phyloP scores from a whole-genome alignment of 208 protist genomes.

The Zelonia costaricensis region DNA sequence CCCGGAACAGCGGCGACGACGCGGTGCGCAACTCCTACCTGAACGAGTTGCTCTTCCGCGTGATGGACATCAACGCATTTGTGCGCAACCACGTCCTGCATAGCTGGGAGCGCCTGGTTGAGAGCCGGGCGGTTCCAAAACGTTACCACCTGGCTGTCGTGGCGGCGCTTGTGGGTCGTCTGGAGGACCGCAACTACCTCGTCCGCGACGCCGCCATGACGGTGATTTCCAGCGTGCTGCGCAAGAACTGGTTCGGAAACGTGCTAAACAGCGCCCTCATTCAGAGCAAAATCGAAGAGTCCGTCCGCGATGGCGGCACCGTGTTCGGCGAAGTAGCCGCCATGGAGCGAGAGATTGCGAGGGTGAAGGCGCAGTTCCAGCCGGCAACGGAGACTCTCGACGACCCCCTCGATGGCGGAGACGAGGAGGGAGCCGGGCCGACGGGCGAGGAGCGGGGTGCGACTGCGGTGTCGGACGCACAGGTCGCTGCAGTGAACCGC shows the following conservation, averaged over 20 bases:
- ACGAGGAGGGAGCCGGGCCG: slow-evolving; percentile 13
- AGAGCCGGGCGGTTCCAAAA: slow-evolving; percentile 73
- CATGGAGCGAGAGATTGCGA: slow-evolving; percentile 34
- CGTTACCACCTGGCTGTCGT: slow-evolving; percentile 72
- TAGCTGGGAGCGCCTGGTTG: slow-evolving; percentile 75
- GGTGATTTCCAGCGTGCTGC: slow-evolving; percentile 57
- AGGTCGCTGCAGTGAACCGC: slow-evolving; percentile 54
- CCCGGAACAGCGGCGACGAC: slow-evolving; percentile 39
- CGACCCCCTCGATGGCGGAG: slow-evolving; percentile 21
- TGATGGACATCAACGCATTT: slow-evolving; percentile 90
- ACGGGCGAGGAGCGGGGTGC: neutral
- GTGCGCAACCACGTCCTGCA: slow-evolving; percentile 85
- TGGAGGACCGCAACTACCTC: slow-evolving; percentile 87
- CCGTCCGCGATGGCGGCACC: slow-evolving; percentile 18
- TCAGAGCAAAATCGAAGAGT: slow-evolving; percentile 53
- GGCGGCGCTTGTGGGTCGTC: slow-evolving; percentile 63
- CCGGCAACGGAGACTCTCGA: slow-evolving; percentile 32
- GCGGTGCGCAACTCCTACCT: slow-evolving; percentile 63
- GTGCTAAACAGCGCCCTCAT: slow-evolving; percentile 66
- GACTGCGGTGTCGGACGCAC: slow-evolving; percentile 42
- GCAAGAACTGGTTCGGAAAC: slow-evolving; percentile 87
- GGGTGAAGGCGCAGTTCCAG: slow-evolving; percentile 39
- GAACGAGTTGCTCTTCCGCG: slow-evolving; percentile 80
- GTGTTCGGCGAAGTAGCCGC: slow-evolving; percentile 34
- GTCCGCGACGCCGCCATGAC: slow-evolving; percentile 84